phyloP scores from a whole-genome alignment of 2,329 filamentous ascomycete genomes.

The Ophiostoma sp. region DNA sequence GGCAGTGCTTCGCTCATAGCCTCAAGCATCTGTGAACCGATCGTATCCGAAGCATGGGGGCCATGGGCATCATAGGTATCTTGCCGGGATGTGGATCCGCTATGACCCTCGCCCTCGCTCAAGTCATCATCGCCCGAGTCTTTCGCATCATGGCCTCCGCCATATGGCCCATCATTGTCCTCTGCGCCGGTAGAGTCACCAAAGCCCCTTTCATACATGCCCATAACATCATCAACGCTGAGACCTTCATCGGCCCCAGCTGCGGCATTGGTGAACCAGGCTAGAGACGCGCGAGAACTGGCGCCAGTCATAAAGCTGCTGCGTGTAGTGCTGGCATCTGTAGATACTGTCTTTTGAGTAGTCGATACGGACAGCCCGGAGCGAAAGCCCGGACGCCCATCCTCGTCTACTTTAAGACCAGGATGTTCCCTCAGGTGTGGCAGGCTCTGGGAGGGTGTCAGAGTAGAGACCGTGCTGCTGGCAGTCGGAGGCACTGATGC shows the following conservation, averaged over 20 bases:
- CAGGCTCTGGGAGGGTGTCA: conserved; percentile 23
- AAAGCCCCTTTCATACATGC: conserved; percentile 63
- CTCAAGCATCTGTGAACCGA: conserved; percentile 39
- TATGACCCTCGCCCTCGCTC: conserved; percentile 26
- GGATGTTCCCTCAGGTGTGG: conserved; percentile 30
- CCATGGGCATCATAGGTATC: conserved; percentile 34
- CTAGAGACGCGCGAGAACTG: conserved; percentile 62
- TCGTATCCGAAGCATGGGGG: conserved; percentile 29
- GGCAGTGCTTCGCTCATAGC: conserved; percentile 38
- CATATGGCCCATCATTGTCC: conserved; percentile 34
- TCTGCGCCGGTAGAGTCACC: conserved; percentile 47
- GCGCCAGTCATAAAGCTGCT: conserved; percentile 77
- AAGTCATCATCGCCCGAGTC: conserved; percentile 38
- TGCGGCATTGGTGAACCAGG: conserved; percentile 40
- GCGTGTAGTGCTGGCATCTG: conserved; percentile 61
- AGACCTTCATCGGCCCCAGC: conserved; percentile 50
- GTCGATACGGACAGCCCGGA: conserved; percentile 53
- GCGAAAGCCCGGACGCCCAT: conserved; percentile 52
- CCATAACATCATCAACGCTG: conserved; percentile 64
- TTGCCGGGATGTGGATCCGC: conserved; percentile 8
- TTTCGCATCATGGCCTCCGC: conserved; percentile 24
- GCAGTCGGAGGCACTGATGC: not conserved
- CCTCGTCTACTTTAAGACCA: conserved; percentile 48
- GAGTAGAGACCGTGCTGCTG: conserved; percentile 8
- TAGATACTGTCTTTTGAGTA: conserved; percentile 49